These are phyloP conservation scores for Penstemon eatonii DNA, from an alignment of 257 asterid species.

Conservation along the genomic window DNA sequence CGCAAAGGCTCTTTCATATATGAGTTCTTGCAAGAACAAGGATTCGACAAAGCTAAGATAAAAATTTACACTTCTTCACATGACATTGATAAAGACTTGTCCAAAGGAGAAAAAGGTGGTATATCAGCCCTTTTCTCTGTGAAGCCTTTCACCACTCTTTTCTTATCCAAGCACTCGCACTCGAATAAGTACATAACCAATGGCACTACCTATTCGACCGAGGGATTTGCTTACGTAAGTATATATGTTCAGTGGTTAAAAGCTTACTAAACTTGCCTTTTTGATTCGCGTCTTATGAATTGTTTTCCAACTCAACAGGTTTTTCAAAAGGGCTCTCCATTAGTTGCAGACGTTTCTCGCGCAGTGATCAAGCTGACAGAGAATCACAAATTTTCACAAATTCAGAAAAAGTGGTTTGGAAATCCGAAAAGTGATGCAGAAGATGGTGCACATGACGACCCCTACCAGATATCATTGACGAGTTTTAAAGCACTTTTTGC, in stretches of 20 bases:
- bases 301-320: conserved; percentile 28
- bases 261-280: not conserved
- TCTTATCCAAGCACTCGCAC: conserved; percentile 31
- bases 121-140: conserved; percentile 37
- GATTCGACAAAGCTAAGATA: conserved; percentile 32
- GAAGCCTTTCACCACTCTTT: conserved; percentile 26
- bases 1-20: conserved; percentile 37
- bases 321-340: conserved; percentile 42
- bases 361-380: conserved; percentile 33
- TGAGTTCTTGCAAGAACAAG: conserved; percentile 22
- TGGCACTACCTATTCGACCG: conserved; percentile 31
- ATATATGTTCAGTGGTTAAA: too few species aligned
- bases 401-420: conserved; percentile 12
- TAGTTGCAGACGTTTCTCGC: conserved; percentile 39
- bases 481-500: conserved; percentile 31
- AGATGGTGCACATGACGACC: not conserved
- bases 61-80: conserved; percentile 24
- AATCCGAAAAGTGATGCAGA: not conserved
- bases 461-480: not conserved
- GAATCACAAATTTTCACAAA: conserved; percentile 15
- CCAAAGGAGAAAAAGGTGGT: conserved; percentile 39
- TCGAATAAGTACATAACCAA: conserved; percentile 27
- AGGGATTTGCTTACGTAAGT: conserved; percentile 42
- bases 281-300: not conserved
- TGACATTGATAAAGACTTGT: conserved; percentile 30